These are phyloP conservation scores for Cercospora sesami DNA, from an alignment of 2,329 filamentous ascomycete species.

Conservation along the genomic window DNA sequence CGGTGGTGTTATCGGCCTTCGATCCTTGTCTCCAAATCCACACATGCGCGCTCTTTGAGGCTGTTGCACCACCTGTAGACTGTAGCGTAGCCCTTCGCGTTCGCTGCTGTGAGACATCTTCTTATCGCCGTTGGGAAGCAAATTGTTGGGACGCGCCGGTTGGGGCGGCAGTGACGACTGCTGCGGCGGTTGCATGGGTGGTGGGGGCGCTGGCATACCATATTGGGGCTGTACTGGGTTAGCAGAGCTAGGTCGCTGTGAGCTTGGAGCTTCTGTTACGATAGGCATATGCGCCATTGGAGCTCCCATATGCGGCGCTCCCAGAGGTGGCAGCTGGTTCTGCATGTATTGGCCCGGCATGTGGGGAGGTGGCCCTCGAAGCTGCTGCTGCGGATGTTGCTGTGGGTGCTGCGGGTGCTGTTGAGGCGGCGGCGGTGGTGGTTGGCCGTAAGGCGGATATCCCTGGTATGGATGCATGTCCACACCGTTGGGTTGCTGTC, in stretches of 20 bases:
- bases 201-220: constrained; percentile 20
- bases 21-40: constrained; percentile 98
- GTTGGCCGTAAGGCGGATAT: constrained; percentile 25
- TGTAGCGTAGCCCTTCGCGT: constrained; percentile 31
- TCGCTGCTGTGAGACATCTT: constrained; percentile 22
- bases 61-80: constrained; percentile 73
- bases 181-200: constrained; percentile 22
- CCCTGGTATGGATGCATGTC: constrained; percentile 31
- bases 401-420: constrained; percentile 20
- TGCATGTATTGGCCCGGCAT: constrained; percentile 24
- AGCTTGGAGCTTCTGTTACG: constrained; percentile 25
- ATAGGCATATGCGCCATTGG: constrained; percentile 14
- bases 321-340: constrained; percentile 28
- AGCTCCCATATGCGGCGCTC: constrained; percentile 23
- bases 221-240: constrained; percentile 23
- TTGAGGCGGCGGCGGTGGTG: constrained; percentile 20
- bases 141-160: constrained; percentile 13
- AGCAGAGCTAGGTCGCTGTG: constrained; percentile 25
- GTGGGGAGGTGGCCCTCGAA: constrained; percentile 16
- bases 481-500: constrained; percentile 24
- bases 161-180: constrained; percentile 23
- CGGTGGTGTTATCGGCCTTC: constrained; percentile 91
- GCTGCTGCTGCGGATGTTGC: constrained; percentile 24
- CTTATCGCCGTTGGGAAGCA: constrained; percentile 19
- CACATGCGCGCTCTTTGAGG: constrained; percentile 95